Evolutionary conservation across 768 basidiomycete genomes (phyloP), one percentile per base, ranked within the genome.

Genomic region (Boletus rubropictus): DNA sequence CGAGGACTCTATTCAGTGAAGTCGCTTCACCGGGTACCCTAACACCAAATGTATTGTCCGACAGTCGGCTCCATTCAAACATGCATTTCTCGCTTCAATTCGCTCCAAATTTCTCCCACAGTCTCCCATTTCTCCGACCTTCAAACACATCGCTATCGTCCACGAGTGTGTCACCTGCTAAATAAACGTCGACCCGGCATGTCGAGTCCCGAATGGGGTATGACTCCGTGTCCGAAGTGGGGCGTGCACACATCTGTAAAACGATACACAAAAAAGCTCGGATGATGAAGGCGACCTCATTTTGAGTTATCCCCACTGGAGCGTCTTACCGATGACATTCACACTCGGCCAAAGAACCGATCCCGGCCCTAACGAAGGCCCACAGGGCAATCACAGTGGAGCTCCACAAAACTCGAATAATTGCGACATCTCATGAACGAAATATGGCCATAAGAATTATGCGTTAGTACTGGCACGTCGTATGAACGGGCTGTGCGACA

Each of bases 331-430:
- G 11, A 79, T 39, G 3, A 58, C 89, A 86, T 7, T 81, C n/a
- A 62, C 97, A 97, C 60, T 94, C 87, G 33, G 0, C 93, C 93
- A 58, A 81, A 94, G 12, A 77, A 72, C 91, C 93, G 96, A 17
- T 89, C 77, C 94, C 95, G 96, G 29, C 77, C 82, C 92, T 93
- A 56, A 45, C 28, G 15, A 27, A 40, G 9, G 14, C n/a, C n/a
- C n/a, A n/a, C n/a, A n/a, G n/a, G n/a, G n/a, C n/a, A n/a, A n/a
- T n/a, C 1, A 35, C 29, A 12, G 11, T 29, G 12, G 29, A n/a
- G n/a, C n/a, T n/a, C n/a, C n/a, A n/a, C 24, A 24, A 7, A 24
- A 3, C 24, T 24, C 24, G 24, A 24, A 7, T 3, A 4, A 24
- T 24, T 24, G 4, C 24, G 7, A 24, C 7, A 24, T 24, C 7